A percentile compares a stretch with the other conserved stretches of the same genome.
Conservation (phyloP, 805 yeast species). For the Cyberlindnera euphorbiae region DNA sequence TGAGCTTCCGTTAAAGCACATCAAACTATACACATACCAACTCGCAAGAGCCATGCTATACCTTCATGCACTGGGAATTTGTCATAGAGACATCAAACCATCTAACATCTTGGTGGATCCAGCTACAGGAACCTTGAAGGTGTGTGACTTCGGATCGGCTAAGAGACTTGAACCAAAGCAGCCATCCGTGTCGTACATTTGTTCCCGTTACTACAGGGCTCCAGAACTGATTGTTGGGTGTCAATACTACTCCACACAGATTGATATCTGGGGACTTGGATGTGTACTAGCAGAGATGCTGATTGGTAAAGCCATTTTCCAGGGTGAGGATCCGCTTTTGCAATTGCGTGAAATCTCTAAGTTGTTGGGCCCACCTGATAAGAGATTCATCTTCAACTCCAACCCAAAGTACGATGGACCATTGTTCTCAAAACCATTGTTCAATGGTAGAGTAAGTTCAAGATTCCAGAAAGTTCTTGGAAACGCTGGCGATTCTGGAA, state of each 20-base stretch:
- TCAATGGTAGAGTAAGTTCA: slow-evolving; percentile 48
- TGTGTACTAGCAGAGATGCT: slow-evolving; percentile 95
- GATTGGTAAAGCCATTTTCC: slow-evolving; percentile 90
- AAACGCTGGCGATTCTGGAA: slow-evolving; percentile 78
- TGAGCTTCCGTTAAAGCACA: slow-evolving; percentile 65
- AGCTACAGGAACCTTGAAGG: slow-evolving; percentile 55
- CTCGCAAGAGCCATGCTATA: slow-evolving; percentile 81
- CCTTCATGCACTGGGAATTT: slow-evolving; percentile 72
- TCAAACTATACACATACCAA: slow-evolving; percentile 74
- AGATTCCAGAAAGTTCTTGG: slow-evolving; percentile 64
- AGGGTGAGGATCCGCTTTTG: slow-evolving; percentile 83
- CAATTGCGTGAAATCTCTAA: slow-evolving; percentile 90
- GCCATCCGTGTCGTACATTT: slow-evolving; percentile 92
- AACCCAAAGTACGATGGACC: slow-evolving; percentile 77
- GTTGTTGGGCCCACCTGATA: slow-evolving; percentile 82
- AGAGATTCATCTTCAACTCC: slow-evolving; percentile 63
- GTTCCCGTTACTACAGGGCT: slow-evolving; percentile 92
- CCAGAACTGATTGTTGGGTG: slow-evolving; percentile 95
- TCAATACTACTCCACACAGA: slow-evolving; percentile 79
- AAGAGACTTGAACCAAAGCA: slow-evolving; percentile 72
- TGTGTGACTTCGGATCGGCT: slow-evolving; percentile 85
- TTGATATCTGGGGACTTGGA: slow-evolving; percentile 97
- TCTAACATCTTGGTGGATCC: slow-evolving; percentile 79
- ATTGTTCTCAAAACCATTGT: slow-evolving; percentile 60
- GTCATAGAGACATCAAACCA: slow-evolving; percentile 84